Evolutionary conservation across 768 basidiomycete genomes (phyloP).

Genomic region (Termitomyces sp.): DNA sequence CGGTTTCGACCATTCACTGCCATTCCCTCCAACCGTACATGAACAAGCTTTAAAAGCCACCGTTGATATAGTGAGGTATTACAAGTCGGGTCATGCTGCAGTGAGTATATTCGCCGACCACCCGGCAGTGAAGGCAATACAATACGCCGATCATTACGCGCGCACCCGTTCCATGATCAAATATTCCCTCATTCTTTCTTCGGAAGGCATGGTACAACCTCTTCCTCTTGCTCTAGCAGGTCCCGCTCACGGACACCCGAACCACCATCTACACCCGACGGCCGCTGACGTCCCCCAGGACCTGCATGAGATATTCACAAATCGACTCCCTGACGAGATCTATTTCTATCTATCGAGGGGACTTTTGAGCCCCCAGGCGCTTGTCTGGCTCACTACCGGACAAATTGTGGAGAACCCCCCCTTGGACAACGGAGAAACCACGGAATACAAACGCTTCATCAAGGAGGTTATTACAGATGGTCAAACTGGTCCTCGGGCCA

Average conservation of each 20-base stretch:
- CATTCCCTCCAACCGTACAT: slow-evolving; percentile 81
- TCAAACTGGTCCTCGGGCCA: slow-evolving; percentile 89
- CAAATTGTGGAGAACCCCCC: slow-evolving; percentile 84
- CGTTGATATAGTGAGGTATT: slow-evolving; percentile 90
- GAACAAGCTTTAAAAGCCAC: slow-evolving; percentile 81
- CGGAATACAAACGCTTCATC: slow-evolving; percentile 90
- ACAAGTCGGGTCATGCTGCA: slow-evolving; percentile 84
- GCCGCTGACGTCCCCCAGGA: slow-evolving; percentile 88
- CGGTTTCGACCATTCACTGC: slow-evolving; percentile 77
- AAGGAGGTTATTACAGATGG: slow-evolving; percentile 97
- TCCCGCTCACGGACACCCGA: slow-evolving; percentile 45
- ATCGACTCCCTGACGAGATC: slow-evolving; percentile 92
- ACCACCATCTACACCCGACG: slow-evolving; percentile 66
- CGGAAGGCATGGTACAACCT: slow-evolving; percentile 79
- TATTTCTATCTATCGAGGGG: slow-evolving; percentile 97
- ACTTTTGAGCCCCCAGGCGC: slow-evolving; percentile 80
- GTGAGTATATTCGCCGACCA: slow-evolving; percentile 77
- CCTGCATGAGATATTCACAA: slow-evolving; percentile 92
- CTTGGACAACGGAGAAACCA: slow-evolving; percentile 92
- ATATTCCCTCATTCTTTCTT: slow-evolving; percentile 85
- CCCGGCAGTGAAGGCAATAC: slow-evolving; percentile 73
- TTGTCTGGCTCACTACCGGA: slow-evolving; percentile 93
- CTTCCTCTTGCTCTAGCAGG: slow-evolving; percentile 68
- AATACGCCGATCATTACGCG: slow-evolving; percentile 84
- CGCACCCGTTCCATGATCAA: slow-evolving; percentile 90